phyloP scores from a whole-genome alignment of 192 early-diverging fungal species.

The Coemansia sp. region DNA sequence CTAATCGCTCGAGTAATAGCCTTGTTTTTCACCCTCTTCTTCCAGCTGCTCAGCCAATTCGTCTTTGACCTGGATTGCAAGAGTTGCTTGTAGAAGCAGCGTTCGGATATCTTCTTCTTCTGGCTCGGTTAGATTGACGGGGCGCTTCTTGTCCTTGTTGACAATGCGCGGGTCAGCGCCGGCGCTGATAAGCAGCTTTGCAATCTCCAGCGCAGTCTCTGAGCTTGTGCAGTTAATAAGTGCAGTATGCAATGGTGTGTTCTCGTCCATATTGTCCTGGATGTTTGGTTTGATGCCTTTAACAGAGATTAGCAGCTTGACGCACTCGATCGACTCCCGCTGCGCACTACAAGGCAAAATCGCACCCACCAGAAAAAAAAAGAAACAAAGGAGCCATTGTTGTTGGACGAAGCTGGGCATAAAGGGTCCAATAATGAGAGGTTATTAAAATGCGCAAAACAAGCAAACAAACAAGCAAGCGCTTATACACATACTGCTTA shows the following conservation, averaged over 20 bases:
- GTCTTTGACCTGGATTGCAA: constrained; percentile 16
- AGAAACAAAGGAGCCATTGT: too few species aligned
- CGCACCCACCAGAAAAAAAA: too few species aligned
- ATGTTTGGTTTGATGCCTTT: constrained; percentile 61
- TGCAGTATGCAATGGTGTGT: constrained; percentile 74
- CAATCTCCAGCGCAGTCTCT: constrained; percentile 62
- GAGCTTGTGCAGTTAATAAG: constrained; percentile 60
- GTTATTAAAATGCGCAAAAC: neutral
- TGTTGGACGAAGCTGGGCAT: too few species aligned
- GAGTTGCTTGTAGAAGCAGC: constrained; percentile 32
- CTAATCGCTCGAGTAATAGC: constrained; percentile 32
- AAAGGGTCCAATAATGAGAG: neutral
- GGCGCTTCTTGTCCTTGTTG: constrained; percentile 40
- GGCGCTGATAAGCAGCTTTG: constrained; percentile 57
- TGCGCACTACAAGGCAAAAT: constrained; percentile 40
- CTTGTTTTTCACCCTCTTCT: constrained; percentile 11
- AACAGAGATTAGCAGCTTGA: constrained; percentile 58
- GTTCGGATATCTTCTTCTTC: constrained; percentile 36
- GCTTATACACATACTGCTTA: constrained; percentile 25
- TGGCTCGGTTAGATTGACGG: constrained; percentile 26
- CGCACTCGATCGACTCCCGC: constrained; percentile 61
- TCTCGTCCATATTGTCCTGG: constrained; percentile 54
- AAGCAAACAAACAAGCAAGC: neutral
- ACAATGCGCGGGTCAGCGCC: constrained; percentile 57
- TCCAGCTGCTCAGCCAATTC: constrained; percentile 2